Conservation (phyloP, 1,284 basidiomycete genomes). For the Vanrija humicola region DNA sequence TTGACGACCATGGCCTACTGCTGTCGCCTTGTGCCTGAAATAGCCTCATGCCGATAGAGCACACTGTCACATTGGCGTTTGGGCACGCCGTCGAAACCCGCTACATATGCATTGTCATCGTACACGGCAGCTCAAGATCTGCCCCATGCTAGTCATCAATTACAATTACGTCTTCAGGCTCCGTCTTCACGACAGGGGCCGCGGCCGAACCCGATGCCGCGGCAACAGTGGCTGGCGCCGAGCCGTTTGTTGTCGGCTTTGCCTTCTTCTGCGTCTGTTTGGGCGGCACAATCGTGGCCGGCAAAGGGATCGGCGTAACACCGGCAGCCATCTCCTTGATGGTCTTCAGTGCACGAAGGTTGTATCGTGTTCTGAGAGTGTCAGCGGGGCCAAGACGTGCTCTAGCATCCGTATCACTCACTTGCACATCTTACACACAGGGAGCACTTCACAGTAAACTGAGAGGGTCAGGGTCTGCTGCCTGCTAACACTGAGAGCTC, state of each 20-base stretch:
- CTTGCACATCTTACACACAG: slow-evolving; percentile 90
- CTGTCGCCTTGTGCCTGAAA: no score
- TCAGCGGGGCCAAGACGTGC: not conserved
- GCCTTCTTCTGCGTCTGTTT: not conserved
- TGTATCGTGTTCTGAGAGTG: slow-evolving; percentile 75
- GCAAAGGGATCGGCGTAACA: slow-evolving; percentile 37
- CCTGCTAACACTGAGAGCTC: not conserved
- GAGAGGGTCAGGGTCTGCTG: slow-evolving; percentile 8
- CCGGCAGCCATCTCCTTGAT: slow-evolving; percentile 54
- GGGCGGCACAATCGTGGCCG: slow-evolving; percentile 23
- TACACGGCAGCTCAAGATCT: not conserved
- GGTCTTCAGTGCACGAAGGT: slow-evolving; percentile 77
- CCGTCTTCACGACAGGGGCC: not conserved
- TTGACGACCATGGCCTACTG: no score
- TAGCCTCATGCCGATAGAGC: not conserved
- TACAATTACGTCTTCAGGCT: not conserved
- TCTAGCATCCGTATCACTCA: slow-evolving; percentile 31
- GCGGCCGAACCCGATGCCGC: not conserved
- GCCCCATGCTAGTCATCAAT: not conserved
- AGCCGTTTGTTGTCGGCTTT: slow-evolving; percentile 1
- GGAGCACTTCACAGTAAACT: slow-evolving; percentile 91
- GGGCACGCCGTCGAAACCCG: no score
- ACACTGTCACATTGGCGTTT: no score
- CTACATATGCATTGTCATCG: not conserved
- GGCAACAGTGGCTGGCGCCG: not conserved